Evolutionary conservation across 805 yeast genomes (phyloP).

Genomic region (Starmerella lactis-condensi): DNA sequence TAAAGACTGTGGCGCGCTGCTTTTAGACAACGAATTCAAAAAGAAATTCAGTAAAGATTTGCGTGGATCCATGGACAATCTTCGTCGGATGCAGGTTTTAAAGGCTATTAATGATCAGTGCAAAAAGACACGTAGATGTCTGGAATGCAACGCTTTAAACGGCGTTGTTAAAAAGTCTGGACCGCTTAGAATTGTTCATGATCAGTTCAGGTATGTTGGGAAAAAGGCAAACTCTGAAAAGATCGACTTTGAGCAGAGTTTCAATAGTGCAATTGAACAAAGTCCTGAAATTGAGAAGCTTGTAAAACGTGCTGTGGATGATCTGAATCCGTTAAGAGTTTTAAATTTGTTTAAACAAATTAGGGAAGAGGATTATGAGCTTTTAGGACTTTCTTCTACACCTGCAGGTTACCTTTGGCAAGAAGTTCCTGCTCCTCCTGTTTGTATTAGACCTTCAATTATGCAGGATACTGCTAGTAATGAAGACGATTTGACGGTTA

Average conservation of each 20-base stretch:
- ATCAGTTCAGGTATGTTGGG: constrained; percentile 88
- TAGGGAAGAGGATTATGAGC: constrained; percentile 72
- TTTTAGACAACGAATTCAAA: constrained; percentile 56
- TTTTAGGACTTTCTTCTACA: constrained; percentile 74
- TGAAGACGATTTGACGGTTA: constrained; percentile 94
- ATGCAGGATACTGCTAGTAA: constrained; percentile 84
- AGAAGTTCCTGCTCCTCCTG: constrained; percentile 96
- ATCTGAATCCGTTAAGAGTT: constrained; percentile 80
- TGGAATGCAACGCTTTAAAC: constrained; percentile 59
- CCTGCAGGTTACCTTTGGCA: constrained; percentile 97
- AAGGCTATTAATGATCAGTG: constrained; percentile 79
- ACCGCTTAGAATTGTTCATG: constrained; percentile 85
- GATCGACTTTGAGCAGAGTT: constrained; percentile 69
- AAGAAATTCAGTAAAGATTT: constrained; percentile 57
- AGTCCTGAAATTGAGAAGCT: constrained; percentile 82
- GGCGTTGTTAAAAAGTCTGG: constrained; percentile 98
- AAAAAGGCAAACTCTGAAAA: constrained; percentile 76
- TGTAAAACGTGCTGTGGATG: constrained; percentile 75
- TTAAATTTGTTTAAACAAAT: constrained; percentile 74
- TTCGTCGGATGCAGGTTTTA: constrained; percentile 76
- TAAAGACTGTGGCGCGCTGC: constrained; percentile 63
- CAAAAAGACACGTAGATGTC: constrained; percentile 81
- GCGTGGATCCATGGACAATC: constrained; percentile 74
- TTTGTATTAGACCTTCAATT: constrained; percentile 94
- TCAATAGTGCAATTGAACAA: constrained; percentile 50